Conservation (phyloP, 805 yeast genomes). For the Pichia paraexigua region DNA sequence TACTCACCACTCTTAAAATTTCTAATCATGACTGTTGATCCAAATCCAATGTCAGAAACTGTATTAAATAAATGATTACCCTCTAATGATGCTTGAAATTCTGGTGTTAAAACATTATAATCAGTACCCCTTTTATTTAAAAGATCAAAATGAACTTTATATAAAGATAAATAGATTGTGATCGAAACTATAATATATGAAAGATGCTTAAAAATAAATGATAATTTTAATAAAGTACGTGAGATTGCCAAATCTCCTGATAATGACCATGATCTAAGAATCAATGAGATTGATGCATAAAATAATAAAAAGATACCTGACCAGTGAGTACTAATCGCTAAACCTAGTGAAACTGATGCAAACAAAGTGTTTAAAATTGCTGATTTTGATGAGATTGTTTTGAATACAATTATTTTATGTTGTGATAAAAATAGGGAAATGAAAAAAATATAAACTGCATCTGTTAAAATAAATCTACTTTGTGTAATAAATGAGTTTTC, state of each 20-base stretch:
- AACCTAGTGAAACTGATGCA: constrained; percentile 46
- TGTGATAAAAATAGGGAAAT: constrained; percentile 36
- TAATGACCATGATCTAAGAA: constrained; percentile 52
- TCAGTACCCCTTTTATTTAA: constrained; percentile 49
- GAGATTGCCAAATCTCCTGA: constrained; percentile 59
- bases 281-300: constrained; percentile 7
- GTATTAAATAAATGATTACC: constrained; percentile 32
- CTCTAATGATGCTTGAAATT: constrained; percentile 52
- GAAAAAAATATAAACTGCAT: constrained; percentile 38
- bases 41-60: constrained; percentile 65
- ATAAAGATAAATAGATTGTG: constrained; percentile 47
- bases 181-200: constrained; percentile 48
- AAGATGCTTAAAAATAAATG: constrained; percentile 29
- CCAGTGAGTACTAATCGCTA: constrained; percentile 55
- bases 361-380: constrained; percentile 49
- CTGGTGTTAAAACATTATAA: constrained; percentile 54
- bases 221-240: constrained; percentile 33
- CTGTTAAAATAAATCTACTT: constrained; percentile 44
- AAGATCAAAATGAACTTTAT: constrained; percentile 47
- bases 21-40: constrained; percentile 64
- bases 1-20: constrained; percentile 71
- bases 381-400: constrained; percentile 34
- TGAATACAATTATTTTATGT: constrained; percentile 20
- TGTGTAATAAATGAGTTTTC: constrained; percentile 63
- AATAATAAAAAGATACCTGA: constrained; percentile 53